A percentile compares a stretch with the other conserved stretches of the same genome.
Evolutionary conservation across 1,284 basidiomycete genomes (phyloP).

Genomic region (Clitocybe nebularis): DNA sequence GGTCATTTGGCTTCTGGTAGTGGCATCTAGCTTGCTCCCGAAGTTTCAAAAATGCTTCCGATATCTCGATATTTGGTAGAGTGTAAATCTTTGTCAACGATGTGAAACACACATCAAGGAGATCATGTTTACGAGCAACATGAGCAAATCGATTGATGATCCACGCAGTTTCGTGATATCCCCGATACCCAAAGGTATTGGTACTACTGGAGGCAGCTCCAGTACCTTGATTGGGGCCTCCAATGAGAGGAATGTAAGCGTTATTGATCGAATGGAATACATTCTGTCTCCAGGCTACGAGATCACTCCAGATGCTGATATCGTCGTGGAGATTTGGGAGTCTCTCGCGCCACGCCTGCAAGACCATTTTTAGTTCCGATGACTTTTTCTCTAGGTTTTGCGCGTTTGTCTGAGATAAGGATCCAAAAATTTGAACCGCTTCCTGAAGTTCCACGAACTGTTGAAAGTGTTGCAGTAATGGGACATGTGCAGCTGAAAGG

Average conservation of each 20-base stretch:
- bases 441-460: slow-evolving; percentile 98
- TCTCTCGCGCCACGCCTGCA: slow-evolving; percentile 96
- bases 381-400: slow-evolving; percentile 94
- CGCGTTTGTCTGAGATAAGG: slow-evolving; percentile 82
- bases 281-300: slow-evolving; percentile 97
- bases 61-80: slow-evolving; percentile 99
- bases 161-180: slow-evolving; percentile 99
- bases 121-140: slow-evolving; percentile 94
- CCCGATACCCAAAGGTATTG: slow-evolving; percentile 92
- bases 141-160: slow-evolving; percentile 99
- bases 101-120: slow-evolving; percentile 94
- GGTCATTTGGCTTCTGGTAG: slow-evolving; percentile 93
- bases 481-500: slow-evolving; percentile 90
- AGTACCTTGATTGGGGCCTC: slow-evolving; percentile 42
- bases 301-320: slow-evolving; percentile 98
- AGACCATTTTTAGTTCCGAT: slow-evolving; percentile 91
- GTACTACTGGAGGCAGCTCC: slow-evolving; percentile 52
- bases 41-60: slow-evolving; percentile 98
- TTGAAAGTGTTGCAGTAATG: slow-evolving; percentile 96
- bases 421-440: slow-evolving; percentile 92
- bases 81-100: slow-evolving; percentile 98
- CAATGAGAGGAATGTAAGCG: slow-evolving; percentile 90
- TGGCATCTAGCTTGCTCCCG: slow-evolving; percentile 99
- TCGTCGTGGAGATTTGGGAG: slow-evolving; percentile 96
- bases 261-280: slow-evolving; percentile 95